phyloP scores from a whole-genome alignment of 805 yeast species.

The Cyberlindnera galapagoensis region DNA sequence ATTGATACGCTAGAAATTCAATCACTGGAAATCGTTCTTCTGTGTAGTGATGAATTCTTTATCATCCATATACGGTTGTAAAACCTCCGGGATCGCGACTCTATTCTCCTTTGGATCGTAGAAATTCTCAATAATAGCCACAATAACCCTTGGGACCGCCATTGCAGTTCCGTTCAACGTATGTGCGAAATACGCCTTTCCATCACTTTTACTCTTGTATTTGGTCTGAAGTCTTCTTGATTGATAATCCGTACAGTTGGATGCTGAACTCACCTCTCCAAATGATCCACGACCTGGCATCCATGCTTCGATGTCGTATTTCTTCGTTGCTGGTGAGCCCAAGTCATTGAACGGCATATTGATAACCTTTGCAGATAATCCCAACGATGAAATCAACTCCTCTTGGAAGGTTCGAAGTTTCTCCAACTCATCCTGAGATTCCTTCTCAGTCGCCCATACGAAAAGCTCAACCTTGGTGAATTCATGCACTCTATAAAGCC shows the following conservation, averaged over 20 bases:
- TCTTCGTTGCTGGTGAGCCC: slow-evolving; percentile 89
- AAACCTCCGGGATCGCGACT: slow-evolving; percentile 59
- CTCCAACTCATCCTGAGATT: slow-evolving; percentile 48
- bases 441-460: slow-evolving; percentile 51
- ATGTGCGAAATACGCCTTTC: slow-evolving; percentile 47
- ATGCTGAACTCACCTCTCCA: slow-evolving; percentile 90
- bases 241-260: slow-evolving; percentile 91
- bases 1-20: too few relatives aligned
- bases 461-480: slow-evolving; percentile 93
- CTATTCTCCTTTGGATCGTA: slow-evolving; percentile 53
- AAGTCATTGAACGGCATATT: slow-evolving; percentile 87
- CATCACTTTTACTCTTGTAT: slow-evolving; percentile 31
- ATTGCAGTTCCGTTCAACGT: slow-evolving; percentile 94
- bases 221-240: slow-evolving; percentile 74
- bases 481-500: slow-evolving; percentile 92
- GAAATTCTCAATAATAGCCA: slow-evolving; percentile 84
- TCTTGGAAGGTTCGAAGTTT: slow-evolving; percentile 59
- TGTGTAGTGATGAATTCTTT: slow-evolving; percentile 21
- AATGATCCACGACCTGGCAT: slow-evolving; percentile 94
- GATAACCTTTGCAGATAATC: slow-evolving; percentile 72
- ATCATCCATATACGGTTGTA: slow-evolving; percentile 70
- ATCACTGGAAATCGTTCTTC: slow-evolving; percentile 3
- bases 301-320: slow-evolving; percentile 94
- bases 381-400: slow-evolving; percentile 56
- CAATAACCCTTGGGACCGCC: slow-evolving; percentile 88